Conservation (phyloP, 352 stramenopile genomes). For the Phytophthora syringae region DNA sequence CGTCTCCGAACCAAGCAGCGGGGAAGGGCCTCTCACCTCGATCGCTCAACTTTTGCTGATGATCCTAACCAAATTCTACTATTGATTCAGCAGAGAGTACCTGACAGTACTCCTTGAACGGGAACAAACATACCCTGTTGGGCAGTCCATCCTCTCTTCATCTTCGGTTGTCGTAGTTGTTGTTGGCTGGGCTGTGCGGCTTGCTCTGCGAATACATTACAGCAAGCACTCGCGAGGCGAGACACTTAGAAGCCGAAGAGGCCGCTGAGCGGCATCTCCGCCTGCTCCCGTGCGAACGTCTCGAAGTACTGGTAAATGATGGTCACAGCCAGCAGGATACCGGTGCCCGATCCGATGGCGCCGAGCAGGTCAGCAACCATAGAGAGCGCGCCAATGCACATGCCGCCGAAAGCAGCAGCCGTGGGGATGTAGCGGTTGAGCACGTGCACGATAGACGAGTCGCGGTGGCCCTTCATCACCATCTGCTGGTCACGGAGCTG, state of each 20-base stretch:
- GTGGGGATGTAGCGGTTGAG: slow-evolving; percentile 99
- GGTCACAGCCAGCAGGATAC: slow-evolving; percentile 98
- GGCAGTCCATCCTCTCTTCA: slow-evolving; percentile 30
- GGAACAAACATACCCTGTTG: slow-evolving; percentile 78
- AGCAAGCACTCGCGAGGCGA: slow-evolving; percentile 8
- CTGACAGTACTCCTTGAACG: slow-evolving; percentile 89
- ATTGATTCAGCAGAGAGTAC: slow-evolving; percentile 86
- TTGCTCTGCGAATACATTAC: slow-evolving; percentile 21
- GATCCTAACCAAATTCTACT: slow-evolving; percentile 79
- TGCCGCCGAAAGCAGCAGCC: slow-evolving; percentile 98
- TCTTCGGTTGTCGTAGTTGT: slow-evolving; percentile 28
- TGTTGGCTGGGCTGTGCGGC: slow-evolving; percentile 10
- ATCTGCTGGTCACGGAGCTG: slow-evolving; percentile 99
- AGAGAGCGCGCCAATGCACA: slow-evolving; percentile 99
- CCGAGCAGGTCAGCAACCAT: slow-evolving; percentile 99
- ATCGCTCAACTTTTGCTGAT: slow-evolving; percentile 65
- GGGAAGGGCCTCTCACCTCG: slow-evolving; percentile 55
- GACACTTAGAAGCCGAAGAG: slow-evolving; percentile 85
- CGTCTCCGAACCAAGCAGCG: slow-evolving; percentile 48
- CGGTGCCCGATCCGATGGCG: slow-evolving; percentile 98
- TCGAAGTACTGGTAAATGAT: slow-evolving; percentile 99
- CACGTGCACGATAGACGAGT: slow-evolving; percentile 97
- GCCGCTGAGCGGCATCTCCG: slow-evolving; percentile 78
- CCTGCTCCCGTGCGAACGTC: slow-evolving; percentile 96
- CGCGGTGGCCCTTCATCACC: slow-evolving; percentile 99